Evolutionary conservation across 441 rosid genomes (phyloP).

Genomic region (Eruca vesicaria): DNA sequence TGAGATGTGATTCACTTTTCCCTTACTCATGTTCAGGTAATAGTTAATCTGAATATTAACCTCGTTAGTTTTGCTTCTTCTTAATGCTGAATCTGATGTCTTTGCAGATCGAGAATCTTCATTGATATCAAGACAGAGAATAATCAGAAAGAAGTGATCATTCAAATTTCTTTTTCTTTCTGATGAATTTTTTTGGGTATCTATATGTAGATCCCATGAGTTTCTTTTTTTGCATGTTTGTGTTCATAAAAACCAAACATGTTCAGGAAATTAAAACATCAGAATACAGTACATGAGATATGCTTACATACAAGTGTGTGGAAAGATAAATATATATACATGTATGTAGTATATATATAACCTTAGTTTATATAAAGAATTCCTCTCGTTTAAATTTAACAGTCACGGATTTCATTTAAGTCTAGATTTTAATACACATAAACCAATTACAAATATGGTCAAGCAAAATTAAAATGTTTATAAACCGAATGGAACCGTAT

Average conservation of each 20-base stretch:
- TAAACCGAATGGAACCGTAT: too few relatives aligned
- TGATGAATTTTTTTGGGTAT: constrained; percentile 23
- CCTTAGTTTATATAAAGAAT: too few relatives aligned
- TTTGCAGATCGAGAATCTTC: constrained; percentile 27
- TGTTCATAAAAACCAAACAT: constrained; percentile 41
- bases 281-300: constrained; percentile 9
- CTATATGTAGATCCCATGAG: constrained; percentile 4
- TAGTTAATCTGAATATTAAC: not conserved
- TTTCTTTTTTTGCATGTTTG: constrained; percentile 52
- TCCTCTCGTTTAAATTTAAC: too few relatives aligned
- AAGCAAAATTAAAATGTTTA: too few relatives aligned
- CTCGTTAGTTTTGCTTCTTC: not conserved
- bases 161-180: not conserved
- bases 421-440: too few relatives aligned
- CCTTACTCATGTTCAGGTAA: constrained; percentile 23
- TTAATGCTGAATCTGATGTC: constrained; percentile 6
- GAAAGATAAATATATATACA: not conserved
- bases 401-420: too few relatives aligned
- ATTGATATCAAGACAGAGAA: constrained; percentile 15
- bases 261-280: constrained; percentile 40
- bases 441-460: too few relatives aligned
- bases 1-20: constrained; percentile 51
- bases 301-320: too few relatives aligned
- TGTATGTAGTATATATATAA: too few relatives aligned
- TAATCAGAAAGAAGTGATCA: not conserved